These are phyloP conservation scores for Solanum hybrid DNA, from an alignment of 305 asterid species.

Conservation along the genomic window DNA sequence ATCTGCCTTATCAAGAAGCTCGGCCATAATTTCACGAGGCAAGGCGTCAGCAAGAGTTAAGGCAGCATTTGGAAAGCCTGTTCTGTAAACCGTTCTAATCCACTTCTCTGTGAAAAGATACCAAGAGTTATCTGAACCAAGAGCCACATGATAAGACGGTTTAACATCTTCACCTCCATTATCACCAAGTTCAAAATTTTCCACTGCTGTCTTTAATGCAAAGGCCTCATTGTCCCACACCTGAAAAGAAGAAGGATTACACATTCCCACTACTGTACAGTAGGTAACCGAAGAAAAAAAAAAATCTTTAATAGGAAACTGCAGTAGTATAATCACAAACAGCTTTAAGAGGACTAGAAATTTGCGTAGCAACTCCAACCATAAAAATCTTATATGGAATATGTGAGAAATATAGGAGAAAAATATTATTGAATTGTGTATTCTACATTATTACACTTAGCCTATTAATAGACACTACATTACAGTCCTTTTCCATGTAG, in stretches of 20 bases:
- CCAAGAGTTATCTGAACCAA: constrained; percentile 98
- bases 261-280: neutral
- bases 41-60: constrained; percentile 63
- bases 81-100: constrained; percentile 67
- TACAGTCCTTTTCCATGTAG: neutral
- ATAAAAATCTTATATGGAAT: neutral
- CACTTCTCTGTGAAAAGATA: constrained; percentile 97
- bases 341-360: neutral
- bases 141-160: constrained; percentile 85
- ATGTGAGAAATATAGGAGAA: neutral
- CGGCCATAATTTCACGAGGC: constrained; percentile 76
- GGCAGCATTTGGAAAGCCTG: constrained; percentile 85
- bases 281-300: neutral
- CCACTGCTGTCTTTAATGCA: constrained; percentile 27
- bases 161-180: constrained; percentile 22
- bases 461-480: neutral
- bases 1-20: constrained; percentile 64
- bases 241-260: constrained; percentile 31
- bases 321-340: neutral
- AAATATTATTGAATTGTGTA: neutral
- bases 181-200: constrained; percentile 22
- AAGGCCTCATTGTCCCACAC: constrained; percentile 56
- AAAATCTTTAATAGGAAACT: neutral
- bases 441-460: neutral
- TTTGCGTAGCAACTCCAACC: neutral